These are phyloP conservation scores for Arthroderma sp. DNA, from an alignment of 2,329 filamentous ascomycete species.

Conservation along the genomic window DNA sequence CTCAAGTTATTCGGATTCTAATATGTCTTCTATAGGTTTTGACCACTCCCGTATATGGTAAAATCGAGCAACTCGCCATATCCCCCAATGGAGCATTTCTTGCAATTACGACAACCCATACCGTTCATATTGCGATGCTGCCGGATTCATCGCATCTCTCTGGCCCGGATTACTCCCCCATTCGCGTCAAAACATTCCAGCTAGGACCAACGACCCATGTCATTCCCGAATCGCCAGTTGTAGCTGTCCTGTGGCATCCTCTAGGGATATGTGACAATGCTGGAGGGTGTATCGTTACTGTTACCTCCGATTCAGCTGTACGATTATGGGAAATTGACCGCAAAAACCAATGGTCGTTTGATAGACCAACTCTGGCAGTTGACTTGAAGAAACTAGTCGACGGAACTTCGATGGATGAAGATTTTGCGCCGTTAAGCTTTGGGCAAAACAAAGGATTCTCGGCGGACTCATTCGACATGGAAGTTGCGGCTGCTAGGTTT, in stretches of 20 bases:
- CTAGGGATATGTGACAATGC: slow-evolving; percentile 55
- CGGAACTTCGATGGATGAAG: slow-evolving; percentile 67
- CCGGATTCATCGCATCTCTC: slow-evolving; percentile 68
- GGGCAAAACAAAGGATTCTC: slow-evolving; percentile 72
- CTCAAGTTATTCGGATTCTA: not conserved
- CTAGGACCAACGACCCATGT: slow-evolving; percentile 90
- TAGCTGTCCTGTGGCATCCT: slow-evolving; percentile 83
- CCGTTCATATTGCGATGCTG: slow-evolving; percentile 74
- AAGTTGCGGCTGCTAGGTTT: slow-evolving; percentile 82
- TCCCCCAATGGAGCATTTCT: slow-evolving; percentile 73
- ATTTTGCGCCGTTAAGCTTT: slow-evolving; percentile 65
- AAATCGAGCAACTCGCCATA: slow-evolving; percentile 73
- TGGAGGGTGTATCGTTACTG: slow-evolving; percentile 70
- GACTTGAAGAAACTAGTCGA: slow-evolving; percentile 83
- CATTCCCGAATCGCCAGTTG: slow-evolving; percentile 67
- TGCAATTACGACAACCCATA: slow-evolving; percentile 76
- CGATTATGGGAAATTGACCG: slow-evolving; percentile 81
- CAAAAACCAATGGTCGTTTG: slow-evolving; percentile 77
- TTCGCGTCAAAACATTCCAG: slow-evolving; percentile 77
- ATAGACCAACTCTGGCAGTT: slow-evolving; percentile 67
- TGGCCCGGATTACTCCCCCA: slow-evolving; percentile 51
- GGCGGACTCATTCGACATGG: slow-evolving; percentile 82
- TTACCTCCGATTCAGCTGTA: slow-evolving; percentile 78
- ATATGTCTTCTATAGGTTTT: slow-evolving; percentile 46
- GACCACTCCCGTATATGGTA: slow-evolving; percentile 63